Evolutionary conservation across 2,329 filamentous ascomycete species (phyloP).

Genomic region (Trichoderma atroviride): DNA sequence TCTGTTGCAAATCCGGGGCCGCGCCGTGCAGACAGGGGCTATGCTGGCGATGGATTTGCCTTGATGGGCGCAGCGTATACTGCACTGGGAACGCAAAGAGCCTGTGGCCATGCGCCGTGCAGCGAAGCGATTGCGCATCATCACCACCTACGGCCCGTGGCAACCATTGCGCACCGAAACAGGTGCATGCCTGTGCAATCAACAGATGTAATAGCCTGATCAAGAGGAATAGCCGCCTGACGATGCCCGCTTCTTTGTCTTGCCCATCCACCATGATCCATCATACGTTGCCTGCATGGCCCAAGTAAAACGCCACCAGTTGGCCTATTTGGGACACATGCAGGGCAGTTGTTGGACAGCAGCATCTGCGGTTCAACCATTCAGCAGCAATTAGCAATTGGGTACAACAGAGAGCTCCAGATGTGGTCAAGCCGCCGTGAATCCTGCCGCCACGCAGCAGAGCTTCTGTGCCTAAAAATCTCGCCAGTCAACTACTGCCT

Average conservation of each 20-base stretch:
- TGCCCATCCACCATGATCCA: constrained; percentile 13
- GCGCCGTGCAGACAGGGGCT: constrained; percentile 11
- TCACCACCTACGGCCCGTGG: neutral
- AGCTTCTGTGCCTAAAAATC: neutral
- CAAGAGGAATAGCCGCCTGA: constrained; percentile 4
- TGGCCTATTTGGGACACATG: neutral
- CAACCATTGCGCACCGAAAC: neutral
- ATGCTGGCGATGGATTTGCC: neutral
- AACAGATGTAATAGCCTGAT: neutral
- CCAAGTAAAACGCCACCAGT: constrained; percentile 6
- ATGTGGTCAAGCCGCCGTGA: neutral
- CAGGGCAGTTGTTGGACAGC: neutral
- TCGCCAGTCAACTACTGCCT: neutral
- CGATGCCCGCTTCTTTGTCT: neutral
- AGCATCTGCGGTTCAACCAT: neutral
- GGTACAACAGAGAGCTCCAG: neutral
- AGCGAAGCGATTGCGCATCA: constrained; percentile 9
- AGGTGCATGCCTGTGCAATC: neutral
- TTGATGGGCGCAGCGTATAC: neutral
- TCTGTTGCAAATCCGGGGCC: constrained; percentile 21
- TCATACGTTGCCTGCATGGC: constrained; percentile 21
- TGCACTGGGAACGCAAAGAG: neutral
- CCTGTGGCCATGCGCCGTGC: neutral
- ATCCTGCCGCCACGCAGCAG: constrained; percentile 6
- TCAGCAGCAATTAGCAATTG: neutral